Base-by-base conservation (phyloP, 306 rosid species). In the Betula pendula region DNA sequence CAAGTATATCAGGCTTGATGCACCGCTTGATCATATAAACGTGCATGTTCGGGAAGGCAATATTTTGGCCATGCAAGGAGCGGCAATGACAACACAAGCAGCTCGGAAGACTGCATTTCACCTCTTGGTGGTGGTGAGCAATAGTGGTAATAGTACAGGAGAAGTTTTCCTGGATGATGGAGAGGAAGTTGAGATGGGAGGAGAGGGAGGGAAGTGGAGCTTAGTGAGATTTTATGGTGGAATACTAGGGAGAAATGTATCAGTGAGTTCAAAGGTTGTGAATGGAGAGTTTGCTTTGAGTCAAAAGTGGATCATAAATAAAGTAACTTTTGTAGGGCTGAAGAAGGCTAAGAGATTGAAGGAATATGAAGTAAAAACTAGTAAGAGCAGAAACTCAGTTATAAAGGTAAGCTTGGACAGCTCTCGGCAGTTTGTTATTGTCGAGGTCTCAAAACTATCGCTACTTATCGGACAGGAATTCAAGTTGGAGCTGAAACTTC, bases 91-190 rank as follows among this genome's bases (percentile, higher is more conserved):
- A n/a, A 85, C 91, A 10, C 43, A 49, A 58, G 87, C 78, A 15
- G 89, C 89, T 4, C 84, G 83, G 15, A 89, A 82, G 68, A 92
- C 93, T 0, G 71, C 95, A 12, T 94, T 90, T 58, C 49, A 89
- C n/a, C 88, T 92, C 24, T 25, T 94, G 80, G 92, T 90, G 42
- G 93, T 87, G 45, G 8, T 84, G 25, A 82, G 86, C 58, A 53
- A 71, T 50, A 75, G 50, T 11, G 29, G 67, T 65, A 76, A 68
- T 13, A 85, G 93, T 63, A 80, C 35, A n/a, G 97, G 97, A 70
- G 80, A 90, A 73, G 89, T 90, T 42, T 90, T 88, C 84, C 70
- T 94, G 87, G 98, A 94, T 81, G 90, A 92, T 76, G 91, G 97
- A 0, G 97, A 88, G 80, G 79, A 71, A 8, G 71, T 89, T 51